Evolutionary conservation across 1,284 basidiomycete species (phyloP), one percentile per base, ranked within the genome.

Genomic region (Ceratobasidium sp.): DNA sequence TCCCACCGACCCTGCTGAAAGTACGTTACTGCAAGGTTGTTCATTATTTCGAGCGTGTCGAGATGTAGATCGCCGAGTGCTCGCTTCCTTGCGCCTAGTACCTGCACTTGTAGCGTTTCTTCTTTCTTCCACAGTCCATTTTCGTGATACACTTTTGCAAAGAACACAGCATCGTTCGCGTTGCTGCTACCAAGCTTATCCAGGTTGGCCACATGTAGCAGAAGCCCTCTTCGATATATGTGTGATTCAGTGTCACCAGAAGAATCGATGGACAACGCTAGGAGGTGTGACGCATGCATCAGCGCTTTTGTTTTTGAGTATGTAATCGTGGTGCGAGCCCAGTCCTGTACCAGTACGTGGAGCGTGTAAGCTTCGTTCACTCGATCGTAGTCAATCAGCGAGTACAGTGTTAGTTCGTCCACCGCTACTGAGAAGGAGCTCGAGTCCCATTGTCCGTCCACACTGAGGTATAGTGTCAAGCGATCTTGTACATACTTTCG

Each of bases 351-450:
- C 3, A 61, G 40, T 5, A 28, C 33, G 33, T 56, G 63, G 13
- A 70, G 6, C 3, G 64, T 42, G 33, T 64, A 64, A 18, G 40
- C n/a, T 10, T 44, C 6, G n/a, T 64, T 64, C 6, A 64, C 39
- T 63, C 49, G 46, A 49, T 18, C 67, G 49, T 69, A 46, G 51
- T 55, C 18, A n/a, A 46, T 55, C 46, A 69, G 67, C 23, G 46
- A 67, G 18, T 13, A 67, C 20, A 6, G 9, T n/a, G 18, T 7
- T 15, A 51, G 42, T 23, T 51, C 64, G 46, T 46, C 64, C 44
- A 72, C 26, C 44, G 23, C 20, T 9, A 10, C 39, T 10, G 13
- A 46, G n/a, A 72, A 58, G 4, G 53, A 13, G 4, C 5, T 49
- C 3, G 49, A 20, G 39, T 71, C 39, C 68, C 68, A 71, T 18